phyloP scores from a whole-genome alignment of 345 rosid species.

The Aquilaria sinensis region DNA sequence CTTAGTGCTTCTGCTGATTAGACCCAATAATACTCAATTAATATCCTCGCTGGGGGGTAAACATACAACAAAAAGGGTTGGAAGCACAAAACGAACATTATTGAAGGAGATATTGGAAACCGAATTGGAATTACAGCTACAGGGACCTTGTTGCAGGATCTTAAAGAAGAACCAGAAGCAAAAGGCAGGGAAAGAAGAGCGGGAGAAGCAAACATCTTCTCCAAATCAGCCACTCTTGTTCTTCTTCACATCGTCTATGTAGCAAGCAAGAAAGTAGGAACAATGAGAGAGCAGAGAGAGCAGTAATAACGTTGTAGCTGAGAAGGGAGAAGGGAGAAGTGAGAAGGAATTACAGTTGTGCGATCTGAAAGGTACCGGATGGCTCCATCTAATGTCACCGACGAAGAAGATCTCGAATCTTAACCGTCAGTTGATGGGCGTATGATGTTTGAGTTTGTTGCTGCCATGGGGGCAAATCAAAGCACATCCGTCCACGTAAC shows the following conservation, averaged over 20 bases:
- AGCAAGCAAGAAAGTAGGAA: not conserved
- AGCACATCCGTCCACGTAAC: conserved; percentile 24
- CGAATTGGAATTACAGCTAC: conserved; percentile 12
- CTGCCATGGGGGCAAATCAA: not conserved
- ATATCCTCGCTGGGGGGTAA: too few species aligned
- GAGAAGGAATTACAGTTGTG: too few species aligned
- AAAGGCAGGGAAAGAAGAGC: conserved; percentile 14
- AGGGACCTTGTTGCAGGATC: conserved; percentile 18
- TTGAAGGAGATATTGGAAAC: too few species aligned
- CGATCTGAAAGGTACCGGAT: too few species aligned
- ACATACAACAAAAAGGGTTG: too few species aligned
- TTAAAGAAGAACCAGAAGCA: conserved; percentile 4
- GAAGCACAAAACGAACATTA: too few species aligned
- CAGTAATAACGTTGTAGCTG: not conserved
- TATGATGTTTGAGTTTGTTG: too few species aligned
- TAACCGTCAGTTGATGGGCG: conserved; percentile 15
- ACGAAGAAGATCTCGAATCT: not conserved
- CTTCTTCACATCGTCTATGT: conserved; percentile 1
- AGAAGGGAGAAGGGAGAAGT: too few species aligned
- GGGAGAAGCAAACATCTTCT: conserved; percentile 22
- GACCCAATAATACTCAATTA: too few species aligned
- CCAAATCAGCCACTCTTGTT: conserved; percentile 14
- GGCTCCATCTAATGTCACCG: too few species aligned
- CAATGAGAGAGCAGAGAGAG: not conserved
- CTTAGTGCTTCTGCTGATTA: too few species aligned